Evolutionary conservation across 75 land plant species (phyloP).

Genomic region (Pinus tabuliformis): DNA sequence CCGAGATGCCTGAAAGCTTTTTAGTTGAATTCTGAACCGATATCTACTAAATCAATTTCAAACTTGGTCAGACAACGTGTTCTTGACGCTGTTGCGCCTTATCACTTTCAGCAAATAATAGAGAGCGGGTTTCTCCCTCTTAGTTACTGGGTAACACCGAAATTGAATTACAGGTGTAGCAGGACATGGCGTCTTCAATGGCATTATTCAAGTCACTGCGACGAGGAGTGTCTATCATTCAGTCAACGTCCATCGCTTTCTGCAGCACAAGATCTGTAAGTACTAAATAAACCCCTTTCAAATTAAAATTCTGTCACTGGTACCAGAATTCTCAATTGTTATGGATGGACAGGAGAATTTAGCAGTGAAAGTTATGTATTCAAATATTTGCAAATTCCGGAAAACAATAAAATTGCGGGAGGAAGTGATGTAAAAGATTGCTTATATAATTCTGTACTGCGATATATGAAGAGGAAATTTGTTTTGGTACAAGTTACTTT

Average conservation of each 20-base stretch:
- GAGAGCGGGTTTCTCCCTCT: too few relatives aligned
- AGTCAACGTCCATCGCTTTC: neutral
- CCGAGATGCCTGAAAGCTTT: too few relatives aligned
- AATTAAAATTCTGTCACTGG: neutral
- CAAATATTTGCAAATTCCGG: neutral
- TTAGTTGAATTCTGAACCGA: too few relatives aligned
- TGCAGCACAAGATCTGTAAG: neutral
- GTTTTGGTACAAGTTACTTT: too few relatives aligned
- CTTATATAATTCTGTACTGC: neutral
- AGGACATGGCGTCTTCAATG: neutral
- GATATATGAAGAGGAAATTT: too few relatives aligned
- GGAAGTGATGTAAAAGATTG: neutral
- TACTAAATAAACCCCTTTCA: neutral
- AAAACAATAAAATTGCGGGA: neutral
- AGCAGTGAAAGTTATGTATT: neutral
- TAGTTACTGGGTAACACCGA: too few relatives aligned
- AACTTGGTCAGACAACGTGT: too few relatives aligned
- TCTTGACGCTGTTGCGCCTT: too few relatives aligned
- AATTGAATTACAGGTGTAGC: too few relatives aligned
- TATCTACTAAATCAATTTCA: too few relatives aligned
- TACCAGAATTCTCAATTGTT: neutral
- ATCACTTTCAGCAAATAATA: too few relatives aligned
- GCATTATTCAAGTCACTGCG: conserved; percentile 1
- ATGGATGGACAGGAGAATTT: neutral
- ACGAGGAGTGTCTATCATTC: neutral